Evolutionary conservation across 306 rosid genomes (phyloP), one percentile per base, ranked within the genome.

Genomic region (Cucumis cinereus): DNA sequence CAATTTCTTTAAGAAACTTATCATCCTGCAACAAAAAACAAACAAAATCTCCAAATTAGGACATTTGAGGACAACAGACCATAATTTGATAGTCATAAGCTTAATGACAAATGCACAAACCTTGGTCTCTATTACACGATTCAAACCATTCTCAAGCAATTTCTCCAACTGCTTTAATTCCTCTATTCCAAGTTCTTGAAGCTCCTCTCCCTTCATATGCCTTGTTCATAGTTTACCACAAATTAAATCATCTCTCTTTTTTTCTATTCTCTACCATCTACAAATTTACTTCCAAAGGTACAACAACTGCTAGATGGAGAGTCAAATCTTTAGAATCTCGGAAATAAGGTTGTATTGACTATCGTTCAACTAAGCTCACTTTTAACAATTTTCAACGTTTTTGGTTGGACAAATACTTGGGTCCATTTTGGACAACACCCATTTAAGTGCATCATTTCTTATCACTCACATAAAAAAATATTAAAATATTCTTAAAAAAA

Each of bases 181-280:
- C 40, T 75, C 71, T 75, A 75, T 35, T 41, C 69, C 69, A 7
- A 75, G 8, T 41, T 28, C 78, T 43, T 75, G 57, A 41, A 75
- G 78, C 14, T 75, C 78, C 43, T 75, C 78, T 75, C 78, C 78
- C 15, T 47, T 75, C 55, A 75, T 57, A 38, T 75, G 57, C 78
- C 78, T 75, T 52, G 59, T 33, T 52, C 64, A 74, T 20, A 38
- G 73, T 66, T 66, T 66, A 66, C 7, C 73, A 67, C 73, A 66
- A 66, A 53, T 49, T 45, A 45, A 45, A 2, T 45, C 0, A 6
- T 52, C 2, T 15, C 8, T 12, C 5, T n/a, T 50, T 1, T 50
- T 50, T 47, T 49, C 4, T 49, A 1, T 1, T 10, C 54, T 1
- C 8, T 49, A 15, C 4, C 1, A 49, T 49, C 1, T 49, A 49